Base-by-base conservation (phyloP, 768 basidiomycete species). In the Hydnomerulius pinastri region DNA sequence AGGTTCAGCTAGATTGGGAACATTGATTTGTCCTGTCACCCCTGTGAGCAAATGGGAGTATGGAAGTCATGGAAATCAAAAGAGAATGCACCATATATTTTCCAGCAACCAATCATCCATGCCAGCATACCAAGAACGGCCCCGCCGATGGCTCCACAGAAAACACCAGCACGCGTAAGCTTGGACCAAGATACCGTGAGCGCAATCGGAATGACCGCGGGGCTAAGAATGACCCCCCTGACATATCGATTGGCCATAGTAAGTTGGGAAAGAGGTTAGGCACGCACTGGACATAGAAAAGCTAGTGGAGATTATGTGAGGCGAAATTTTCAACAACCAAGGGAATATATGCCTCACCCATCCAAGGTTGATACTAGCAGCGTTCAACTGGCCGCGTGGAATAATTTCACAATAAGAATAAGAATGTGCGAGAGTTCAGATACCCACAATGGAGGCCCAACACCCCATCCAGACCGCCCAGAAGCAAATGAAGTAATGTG, bases 31-130 rank as follows among this genome's bases (percentile, higher is more conserved):
- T 10, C 73, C 73, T 73, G 42, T 25, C 11, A 8, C 17, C 17
- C 9, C 33, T 13, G 7, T 48, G 21, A 50, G 27, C 24, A 7
- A 4, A 18, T 23, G 6, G 29, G 18, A 28, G 12, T 17, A 17
- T 2, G 2, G 32, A 24, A 12, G 17, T 18, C 13, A 5, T n/a
- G 17, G 10, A 35, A 15, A 21, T 4, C 11, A 27, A 21, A 13
- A 7, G 18, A 13, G 21, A 30, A 51, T 60, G 15, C 48, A 72
- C 76, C 76, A 40, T 70, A 76, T 43, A 76, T 77, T 56, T 79
- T 77, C 72, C 69, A 74, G 51, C 78, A 78, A 0, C 76, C 73
- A 8, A 79, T 68, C 72, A 79, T 76, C 77, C 77, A 80, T 17
- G 77, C 76, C 1, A 73, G 35, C 73, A 78, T 77, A 35, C 75